These are phyloP conservation scores for Leccinum ochraceum DNA, from an alignment of 768 basidiomycete species.

Conservation along the genomic window DNA sequence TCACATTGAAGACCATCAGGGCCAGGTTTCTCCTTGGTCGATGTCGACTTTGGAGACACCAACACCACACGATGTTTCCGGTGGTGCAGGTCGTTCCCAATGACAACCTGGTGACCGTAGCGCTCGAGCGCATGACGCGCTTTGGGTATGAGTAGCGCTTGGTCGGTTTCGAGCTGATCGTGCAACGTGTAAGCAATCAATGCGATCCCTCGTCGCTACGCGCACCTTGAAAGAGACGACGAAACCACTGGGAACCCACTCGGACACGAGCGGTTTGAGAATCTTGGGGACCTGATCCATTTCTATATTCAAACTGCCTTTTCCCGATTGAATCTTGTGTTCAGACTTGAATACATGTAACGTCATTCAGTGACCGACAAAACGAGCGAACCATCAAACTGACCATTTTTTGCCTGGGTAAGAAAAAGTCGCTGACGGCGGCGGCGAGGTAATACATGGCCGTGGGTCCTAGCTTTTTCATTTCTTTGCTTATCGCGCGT, in stretches of 20 bases:
- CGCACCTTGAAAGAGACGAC: constrained; percentile 96
- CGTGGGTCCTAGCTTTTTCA: constrained; percentile 64
- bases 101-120: constrained; percentile 96
- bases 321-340: constrained; percentile 98
- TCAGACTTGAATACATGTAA: constrained; percentile 60
- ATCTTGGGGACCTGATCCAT: constrained; percentile 99
- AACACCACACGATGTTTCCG: constrained; percentile 94
- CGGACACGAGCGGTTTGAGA: constrained; percentile 86
- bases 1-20: constrained; percentile 39
- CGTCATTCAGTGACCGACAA: background rate
- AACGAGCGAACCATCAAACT: constrained; percentile 27
- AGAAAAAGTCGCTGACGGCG: constrained; percentile 97
- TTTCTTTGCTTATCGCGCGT: constrained; percentile 76
- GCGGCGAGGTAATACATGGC: constrained; percentile 97
- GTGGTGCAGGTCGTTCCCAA: constrained; percentile 92
- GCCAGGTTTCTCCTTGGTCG: constrained; percentile 8
- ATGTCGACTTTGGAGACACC: constrained; percentile 54
- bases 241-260: constrained; percentile 90
- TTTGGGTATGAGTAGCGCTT: constrained; percentile 82
- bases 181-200: constrained; percentile 9
- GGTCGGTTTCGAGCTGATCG: constrained; percentile 89
- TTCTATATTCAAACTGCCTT: constrained; percentile 89
- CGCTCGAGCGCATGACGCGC: constrained; percentile 83
- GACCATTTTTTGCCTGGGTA: constrained; percentile 90
- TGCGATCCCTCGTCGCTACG: background rate